These are phyloP conservation scores for Bathelium albidoporum DNA, from an alignment of 495 filamentous ascomycete genomes.

Conservation along the genomic window DNA sequence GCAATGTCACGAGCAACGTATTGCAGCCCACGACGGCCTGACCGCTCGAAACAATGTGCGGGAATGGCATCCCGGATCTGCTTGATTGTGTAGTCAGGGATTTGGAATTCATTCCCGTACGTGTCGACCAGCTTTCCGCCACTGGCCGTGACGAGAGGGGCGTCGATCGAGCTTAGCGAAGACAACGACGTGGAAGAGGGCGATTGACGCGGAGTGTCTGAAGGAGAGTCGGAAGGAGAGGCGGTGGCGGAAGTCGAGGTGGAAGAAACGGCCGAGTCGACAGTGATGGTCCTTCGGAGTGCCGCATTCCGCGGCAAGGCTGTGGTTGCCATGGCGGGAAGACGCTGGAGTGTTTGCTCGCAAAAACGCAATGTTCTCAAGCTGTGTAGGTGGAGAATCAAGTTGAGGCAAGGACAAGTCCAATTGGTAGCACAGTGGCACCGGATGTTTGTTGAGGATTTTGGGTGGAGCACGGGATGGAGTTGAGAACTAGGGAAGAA, in stretches of 20 bases:
- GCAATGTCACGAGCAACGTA: conserved; percentile 65
- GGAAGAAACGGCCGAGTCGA: conserved; percentile 43
- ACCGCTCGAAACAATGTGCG: conserved; percentile 69
- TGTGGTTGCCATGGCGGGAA: conserved; percentile 45
- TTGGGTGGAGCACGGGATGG: not conserved
- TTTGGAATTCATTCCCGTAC: conserved; percentile 63
- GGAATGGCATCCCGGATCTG: conserved; percentile 74
- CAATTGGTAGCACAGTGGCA: not conserved
- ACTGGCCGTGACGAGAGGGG: conserved; percentile 32
- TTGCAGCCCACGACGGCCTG: conserved; percentile 45
- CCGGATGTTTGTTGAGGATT: not conserved
- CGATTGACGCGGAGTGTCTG: conserved; percentile 42
- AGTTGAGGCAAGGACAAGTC: not conserved
- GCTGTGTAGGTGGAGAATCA: not conserved
- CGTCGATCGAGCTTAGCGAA: conserved; percentile 62
- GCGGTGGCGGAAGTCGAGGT: conserved; percentile 50
- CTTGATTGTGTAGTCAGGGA: conserved; percentile 71
- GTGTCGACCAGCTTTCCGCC: conserved; percentile 44
- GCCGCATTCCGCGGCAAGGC: conserved; percentile 45
- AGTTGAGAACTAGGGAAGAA: not conserved
- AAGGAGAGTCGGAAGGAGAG: conserved; percentile 62
- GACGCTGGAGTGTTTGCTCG: not conserved
- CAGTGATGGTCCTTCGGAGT: conserved; percentile 42
- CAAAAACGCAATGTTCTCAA: not conserved
- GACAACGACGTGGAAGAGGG: conserved; percentile 85